These are phyloP conservation scores for Limtongozyma cylindracea DNA, from an alignment of 805 yeast genomes.

Conservation along the genomic window DNA sequence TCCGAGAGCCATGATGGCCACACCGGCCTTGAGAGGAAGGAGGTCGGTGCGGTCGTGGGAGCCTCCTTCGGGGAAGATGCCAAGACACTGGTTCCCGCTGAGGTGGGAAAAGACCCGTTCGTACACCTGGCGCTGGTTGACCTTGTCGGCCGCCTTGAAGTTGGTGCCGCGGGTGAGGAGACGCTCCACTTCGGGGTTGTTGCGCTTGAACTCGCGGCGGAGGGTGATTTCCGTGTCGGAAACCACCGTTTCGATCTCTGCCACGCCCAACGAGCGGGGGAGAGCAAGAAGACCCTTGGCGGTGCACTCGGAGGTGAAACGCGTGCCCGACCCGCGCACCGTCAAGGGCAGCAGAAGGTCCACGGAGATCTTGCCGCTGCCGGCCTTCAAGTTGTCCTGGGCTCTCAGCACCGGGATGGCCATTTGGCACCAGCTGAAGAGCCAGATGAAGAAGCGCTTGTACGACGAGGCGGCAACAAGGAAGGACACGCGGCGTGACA, in stretches of 20 bases:
- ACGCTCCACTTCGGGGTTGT: conserved; percentile 12
- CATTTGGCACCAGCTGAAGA: conserved; percentile 47
- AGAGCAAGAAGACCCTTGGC: conserved; percentile 47
- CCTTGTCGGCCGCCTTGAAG: conserved; percentile 55
- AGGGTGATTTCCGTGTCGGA: conserved; percentile 49
- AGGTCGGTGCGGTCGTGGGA: conserved; percentile 87
- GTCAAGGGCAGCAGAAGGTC: conserved; percentile 27
- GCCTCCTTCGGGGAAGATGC: conserved; percentile 96
- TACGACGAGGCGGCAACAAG: conserved; percentile 69
- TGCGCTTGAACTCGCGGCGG: conserved; percentile 41
- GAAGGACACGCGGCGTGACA: conserved; percentile 50
- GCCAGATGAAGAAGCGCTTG: conserved; percentile 40
- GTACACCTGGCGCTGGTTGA: conserved; percentile 72
- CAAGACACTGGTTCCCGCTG: conserved; percentile 57
- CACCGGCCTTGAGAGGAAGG: conserved; percentile 89
- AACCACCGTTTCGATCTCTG: conserved; percentile 38
- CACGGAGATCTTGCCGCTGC: conserved; percentile 37
- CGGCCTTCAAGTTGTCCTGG: conserved; percentile 55
- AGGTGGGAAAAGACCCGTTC: conserved; percentile 67
- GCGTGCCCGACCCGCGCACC: conserved; percentile 41
- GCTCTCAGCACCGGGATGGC: conserved; percentile 85
- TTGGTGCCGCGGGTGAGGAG: conserved; percentile 18
- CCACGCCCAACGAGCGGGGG: conserved; percentile 56
- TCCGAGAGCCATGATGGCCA: conserved; percentile 93
- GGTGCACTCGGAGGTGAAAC: conserved; percentile 36